Evolutionary conservation across 2,329 filamentous ascomycete genomes (phyloP).

Genomic region (Colletotrichum euphorbiae): DNA sequence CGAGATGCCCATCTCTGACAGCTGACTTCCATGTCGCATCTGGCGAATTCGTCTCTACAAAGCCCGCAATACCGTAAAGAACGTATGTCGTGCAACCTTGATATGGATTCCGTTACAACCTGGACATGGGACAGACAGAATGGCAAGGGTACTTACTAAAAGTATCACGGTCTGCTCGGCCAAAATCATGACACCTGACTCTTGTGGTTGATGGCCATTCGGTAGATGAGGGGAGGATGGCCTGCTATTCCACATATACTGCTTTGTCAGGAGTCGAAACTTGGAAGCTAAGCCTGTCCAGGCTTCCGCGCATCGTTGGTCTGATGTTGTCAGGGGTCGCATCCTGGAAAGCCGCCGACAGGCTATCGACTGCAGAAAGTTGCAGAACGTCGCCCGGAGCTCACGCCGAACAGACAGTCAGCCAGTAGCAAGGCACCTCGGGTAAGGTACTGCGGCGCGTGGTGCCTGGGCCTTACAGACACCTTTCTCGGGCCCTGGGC

Average conservation of each 20-base stretch:
- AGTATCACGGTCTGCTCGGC: conserved; percentile 28
- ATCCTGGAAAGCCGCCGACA: conserved; percentile 17
- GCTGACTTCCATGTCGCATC: background rate
- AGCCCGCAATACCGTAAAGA: background rate
- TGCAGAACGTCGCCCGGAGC: background rate
- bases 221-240: conserved; percentile 8
- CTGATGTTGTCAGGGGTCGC: conserved; percentile 17
- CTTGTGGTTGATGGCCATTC: conserved; percentile 27
- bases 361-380: background rate
- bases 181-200: conserved; percentile 24
- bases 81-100: background rate
- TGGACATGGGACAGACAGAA: conserved; percentile 7
- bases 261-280: background rate
- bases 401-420: conserved; percentile 5
- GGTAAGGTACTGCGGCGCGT: no score
- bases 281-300: background rate
- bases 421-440: background rate
- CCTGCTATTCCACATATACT: background rate
- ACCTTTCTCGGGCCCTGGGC: no score
- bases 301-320: conserved; percentile 2
- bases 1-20: conserved; percentile 6
- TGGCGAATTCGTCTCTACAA: background rate
- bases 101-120: conserved; percentile 4
- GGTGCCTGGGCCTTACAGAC: no score
- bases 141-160: conserved; percentile 19